Evolutionary conservation across 1,284 basidiomycete species (phyloP).

Genomic region (Apiotrichum montevideense): DNA sequence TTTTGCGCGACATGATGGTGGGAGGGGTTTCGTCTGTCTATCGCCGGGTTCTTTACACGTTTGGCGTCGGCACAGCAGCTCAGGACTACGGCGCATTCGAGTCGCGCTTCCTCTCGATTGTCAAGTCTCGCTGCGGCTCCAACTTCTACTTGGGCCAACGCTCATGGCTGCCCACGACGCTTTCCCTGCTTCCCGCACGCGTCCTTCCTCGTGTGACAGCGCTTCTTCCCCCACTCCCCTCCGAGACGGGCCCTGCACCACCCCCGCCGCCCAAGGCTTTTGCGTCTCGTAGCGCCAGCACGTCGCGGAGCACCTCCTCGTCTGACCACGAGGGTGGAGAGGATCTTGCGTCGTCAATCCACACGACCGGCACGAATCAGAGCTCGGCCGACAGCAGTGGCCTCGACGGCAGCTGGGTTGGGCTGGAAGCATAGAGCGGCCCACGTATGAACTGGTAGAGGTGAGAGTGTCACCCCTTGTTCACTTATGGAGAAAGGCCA

Average conservation of each 20-base stretch:
- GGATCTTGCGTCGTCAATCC: conserved; percentile 37
- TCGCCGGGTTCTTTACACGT: conserved; percentile 12
- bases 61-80: conserved; percentile 28
- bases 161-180: conserved; percentile 25
- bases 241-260: conserved; percentile 26
- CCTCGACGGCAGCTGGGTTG: conserved; percentile 39
- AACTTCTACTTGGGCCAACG: conserved; percentile 29
- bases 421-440: conserved; percentile 8
- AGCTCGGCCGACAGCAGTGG: conserved; percentile 22
- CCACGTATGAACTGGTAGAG: too few species aligned
- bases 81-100: conserved; percentile 35
- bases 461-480: too few species aligned
- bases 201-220: conserved; percentile 22
- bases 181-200: conserved; percentile 21
- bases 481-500: too few species aligned
- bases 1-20: conserved; percentile 26
- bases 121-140: conserved; percentile 20
- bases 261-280: conserved; percentile 14
- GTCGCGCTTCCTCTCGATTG: conserved; percentile 22
- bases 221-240: conserved; percentile 25
- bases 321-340: conserved; percentile 37
- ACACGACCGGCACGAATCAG: conserved; percentile 28
- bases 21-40: background rate
- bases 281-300: background rate
- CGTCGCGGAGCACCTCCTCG: conserved; percentile 7